Base-by-base conservation (phyloP, 2,329 filamentous ascomycete genomes). In the Sporothrix luriei region DNA sequence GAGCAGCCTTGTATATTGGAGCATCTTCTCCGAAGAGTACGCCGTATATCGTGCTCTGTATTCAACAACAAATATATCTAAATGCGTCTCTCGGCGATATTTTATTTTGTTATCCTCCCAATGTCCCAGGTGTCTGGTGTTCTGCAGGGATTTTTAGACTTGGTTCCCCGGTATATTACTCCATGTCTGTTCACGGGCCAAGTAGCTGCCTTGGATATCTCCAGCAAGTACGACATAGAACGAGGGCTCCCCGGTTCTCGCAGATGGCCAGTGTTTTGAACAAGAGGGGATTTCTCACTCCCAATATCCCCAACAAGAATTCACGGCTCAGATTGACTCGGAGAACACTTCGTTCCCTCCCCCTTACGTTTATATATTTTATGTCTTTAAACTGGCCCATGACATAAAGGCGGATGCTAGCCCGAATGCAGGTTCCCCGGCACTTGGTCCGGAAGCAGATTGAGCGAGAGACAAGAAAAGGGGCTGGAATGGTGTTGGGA, bases 141-240 rank as follows among this genome's bases (percentile, higher is more conserved):
- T 46, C 38, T 21, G 3, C 13, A 62, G 13, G 14, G 38, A 14
- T 29, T 16, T 54, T 24, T 4, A 62, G 19, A 62, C n/a, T 33
- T 62, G 57, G 57, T 26, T 43, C 40, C 40, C 40, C 7, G 29
- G 29, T 33, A 33, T 6, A 6, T 33, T 33, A 33, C 7, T 6
- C 29, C 29, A 43, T 55, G 4, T 46, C 21, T 24, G 38, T 33
- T 68, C 66, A 68, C 66, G 40, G 66, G 29, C 66, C 66, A 68
- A 33, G 52, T 68, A n/a, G 66, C 66, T 68, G 66, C 66, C 66
- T 68, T 16, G n/a, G 40, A 33, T 19, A 43, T 38, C 51, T 57
- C 52, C 51, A 68, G 52, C 38, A 24, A 48, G 21, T 16, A 49
- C 38, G 10, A 19, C 13, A 11, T 11, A 43, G 6, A 19, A 62